Evolutionary conservation across 2,329 filamentous ascomycete genomes (phyloP).

Genomic region (Diaporthe eres): DNA sequence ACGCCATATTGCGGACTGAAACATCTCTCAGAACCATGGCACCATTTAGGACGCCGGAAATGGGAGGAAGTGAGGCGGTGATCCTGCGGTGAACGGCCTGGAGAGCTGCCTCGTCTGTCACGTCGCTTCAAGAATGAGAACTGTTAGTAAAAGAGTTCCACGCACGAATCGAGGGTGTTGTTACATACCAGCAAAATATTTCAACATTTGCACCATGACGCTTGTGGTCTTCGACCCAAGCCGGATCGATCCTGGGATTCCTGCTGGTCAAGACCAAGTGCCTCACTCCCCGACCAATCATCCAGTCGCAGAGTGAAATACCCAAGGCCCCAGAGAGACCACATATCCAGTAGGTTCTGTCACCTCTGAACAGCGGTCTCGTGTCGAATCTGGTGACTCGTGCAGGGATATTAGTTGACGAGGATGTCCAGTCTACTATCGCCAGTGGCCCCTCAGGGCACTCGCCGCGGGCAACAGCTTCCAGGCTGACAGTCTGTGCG

Average conservation of each 20-base stretch:
- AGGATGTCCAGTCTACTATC: constrained; percentile 27
- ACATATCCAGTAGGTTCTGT: constrained; percentile 33
- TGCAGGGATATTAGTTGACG: not conserved
- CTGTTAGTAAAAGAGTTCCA: not conserved
- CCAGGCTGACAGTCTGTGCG: not conserved
- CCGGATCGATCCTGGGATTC: constrained; percentile 50
- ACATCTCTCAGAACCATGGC: constrained; percentile 48
- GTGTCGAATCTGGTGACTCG: constrained; percentile 9
- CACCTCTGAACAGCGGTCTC: not conserved
- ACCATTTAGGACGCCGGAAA: constrained; percentile 44
- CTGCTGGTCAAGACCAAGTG: constrained; percentile 57
- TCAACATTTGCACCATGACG: constrained; percentile 1
- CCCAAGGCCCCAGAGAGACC: constrained; percentile 35
- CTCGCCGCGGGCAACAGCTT: not conserved
- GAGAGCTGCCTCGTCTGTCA: constrained; percentile 41
- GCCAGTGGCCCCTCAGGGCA: not conserved
- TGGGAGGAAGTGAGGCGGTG: constrained; percentile 39
- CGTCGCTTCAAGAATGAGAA: constrained; percentile 29
- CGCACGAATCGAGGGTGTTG: not conserved
- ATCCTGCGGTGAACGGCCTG: constrained; percentile 36
- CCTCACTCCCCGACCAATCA: constrained; percentile 45
- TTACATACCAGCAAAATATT: constrained; percentile 13
- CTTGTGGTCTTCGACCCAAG: constrained; percentile 43
- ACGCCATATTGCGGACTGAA: constrained; percentile 44
- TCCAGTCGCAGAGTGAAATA: constrained; percentile 30